Evolutionary conservation across 1,284 basidiomycete species (phyloP), one percentile per base, ranked within the genome.

Genomic region (Apiotrichum porosum): DNA sequence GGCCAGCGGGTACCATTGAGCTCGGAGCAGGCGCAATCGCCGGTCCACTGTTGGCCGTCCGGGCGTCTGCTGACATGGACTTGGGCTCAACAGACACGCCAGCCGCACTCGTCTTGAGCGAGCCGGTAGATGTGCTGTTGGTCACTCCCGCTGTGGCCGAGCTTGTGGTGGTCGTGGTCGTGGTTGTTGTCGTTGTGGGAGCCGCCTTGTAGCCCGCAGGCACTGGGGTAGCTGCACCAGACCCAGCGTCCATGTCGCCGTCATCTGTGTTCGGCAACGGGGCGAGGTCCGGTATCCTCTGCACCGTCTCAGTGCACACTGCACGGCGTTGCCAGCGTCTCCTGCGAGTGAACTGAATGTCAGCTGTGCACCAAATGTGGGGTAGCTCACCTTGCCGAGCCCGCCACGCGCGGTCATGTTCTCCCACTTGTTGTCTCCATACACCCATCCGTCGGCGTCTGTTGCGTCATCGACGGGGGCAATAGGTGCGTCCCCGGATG

Each of bases 341-440:
- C 62, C 83, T 83, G 12, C 89, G 81, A 0, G 89, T 92, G 66
- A 87, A 92, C 83, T 88, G 61, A 2, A 18, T n/a, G 38, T 43
- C 17, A 49, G 37, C 9, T 22, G 32, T 6, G 34, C 22, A 13
- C 42, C 32, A 50, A n/a, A 34, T 35, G 12, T 12, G n/a, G n/a
- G 14, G 14, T 13, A 9, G 65, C 75, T 56, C 44, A 80, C 80
- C 77, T 90, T 90, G 60, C 92, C 88, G 72, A 94, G 81, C 1
- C 90, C 88, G 37, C 86, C 86, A 60, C 84, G 85, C 44, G 76
- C 76, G 51, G 81, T 83, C 52, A 82, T 79, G 43, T 78, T 80
- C 62, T 95, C 92, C 93, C 93, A 97, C 66, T 94, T 93, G 71
- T 97, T 97, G 63, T 94, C 93, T 3, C 85, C 87, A 66, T 92